These are phyloP conservation scores for Macroventuria anomochaeta DNA, from an alignment of 2,329 filamentous ascomycete genomes.

Conservation along the genomic window DNA sequence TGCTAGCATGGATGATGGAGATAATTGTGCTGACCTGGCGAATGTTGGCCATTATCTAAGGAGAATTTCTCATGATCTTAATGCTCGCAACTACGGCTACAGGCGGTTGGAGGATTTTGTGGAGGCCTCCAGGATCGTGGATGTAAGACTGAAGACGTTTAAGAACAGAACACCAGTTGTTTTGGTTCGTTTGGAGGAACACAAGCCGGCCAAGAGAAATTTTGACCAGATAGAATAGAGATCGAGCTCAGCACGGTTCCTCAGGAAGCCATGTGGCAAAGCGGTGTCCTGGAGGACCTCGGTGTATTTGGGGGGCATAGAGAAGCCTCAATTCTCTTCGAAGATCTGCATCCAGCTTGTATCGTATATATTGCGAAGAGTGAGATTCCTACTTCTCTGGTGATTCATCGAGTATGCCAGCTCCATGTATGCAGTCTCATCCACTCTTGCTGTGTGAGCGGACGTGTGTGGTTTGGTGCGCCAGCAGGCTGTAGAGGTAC, in stretches of 20 bases:
- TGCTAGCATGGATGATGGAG: conserved; percentile 23
- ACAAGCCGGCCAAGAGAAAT: background rate
- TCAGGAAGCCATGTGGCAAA: too few species aligned
- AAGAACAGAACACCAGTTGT: conserved; percentile 15
- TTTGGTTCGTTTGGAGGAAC: conserved; percentile 19
- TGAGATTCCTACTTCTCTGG: too few species aligned
- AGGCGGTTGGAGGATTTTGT: conserved; percentile 19
- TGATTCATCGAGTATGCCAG: conserved; percentile 7
- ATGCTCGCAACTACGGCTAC: conserved; percentile 39
- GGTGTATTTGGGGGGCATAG: too few species aligned
- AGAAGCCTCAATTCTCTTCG: too few species aligned
- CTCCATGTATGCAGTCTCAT: conserved; percentile 13
- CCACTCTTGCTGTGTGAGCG: conserved; percentile 14
- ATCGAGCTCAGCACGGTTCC: too few species aligned
- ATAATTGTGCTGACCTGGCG: conserved; percentile 34
- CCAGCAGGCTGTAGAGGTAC: background rate
- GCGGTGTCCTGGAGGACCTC: too few species aligned
- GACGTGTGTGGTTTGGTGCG: conserved; percentile 5
- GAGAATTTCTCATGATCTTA: conserved; percentile 32
- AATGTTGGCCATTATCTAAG: conserved; percentile 29
- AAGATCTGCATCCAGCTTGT: too few species aligned
- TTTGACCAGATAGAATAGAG: too few species aligned
- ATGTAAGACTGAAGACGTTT: conserved; percentile 16
- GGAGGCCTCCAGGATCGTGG: conserved; percentile 22
- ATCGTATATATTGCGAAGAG: too few species aligned